A percentile compares a stretch with the other conserved stretches of the same genome.
Conservation (phyloP, 805 yeast genomes). For the Ogataea trehalophila region DNA sequence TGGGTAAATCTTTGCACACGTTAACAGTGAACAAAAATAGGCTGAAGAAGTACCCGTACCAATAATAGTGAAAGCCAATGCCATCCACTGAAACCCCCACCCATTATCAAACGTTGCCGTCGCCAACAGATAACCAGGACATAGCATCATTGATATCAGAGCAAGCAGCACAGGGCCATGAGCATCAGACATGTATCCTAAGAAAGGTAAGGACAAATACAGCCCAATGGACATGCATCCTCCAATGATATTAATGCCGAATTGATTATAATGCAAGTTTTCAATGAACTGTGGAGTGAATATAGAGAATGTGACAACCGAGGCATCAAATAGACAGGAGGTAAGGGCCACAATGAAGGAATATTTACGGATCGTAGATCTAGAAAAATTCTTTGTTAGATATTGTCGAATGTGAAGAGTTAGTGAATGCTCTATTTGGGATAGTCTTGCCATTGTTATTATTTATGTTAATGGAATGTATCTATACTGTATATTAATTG, state of each 20-base stretch:
- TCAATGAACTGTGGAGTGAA: constrained; percentile 66
- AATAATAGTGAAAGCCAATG: constrained; percentile 50
- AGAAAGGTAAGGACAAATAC: constrained; percentile 75
- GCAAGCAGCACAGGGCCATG: constrained; percentile 77
- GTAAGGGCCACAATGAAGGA: constrained; percentile 56
- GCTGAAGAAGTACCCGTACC: constrained; percentile 72
- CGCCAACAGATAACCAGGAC: constrained; percentile 64
- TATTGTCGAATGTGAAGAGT: constrained; percentile 41
- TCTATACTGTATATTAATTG: no score
- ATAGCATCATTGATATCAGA: constrained; percentile 51
- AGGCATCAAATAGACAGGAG: constrained; percentile 75
- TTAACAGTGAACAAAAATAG: constrained; percentile 64
- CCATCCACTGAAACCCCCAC: constrained; percentile 32
- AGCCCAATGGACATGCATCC: constrained; percentile 73
- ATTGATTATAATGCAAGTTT: constrained; percentile 56
- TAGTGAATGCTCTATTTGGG: constrained; percentile 34
- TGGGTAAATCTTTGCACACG: constrained; percentile 86
- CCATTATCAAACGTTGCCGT: constrained; percentile 31
- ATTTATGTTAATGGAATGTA: no score
- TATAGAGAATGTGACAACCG: constrained; percentile 75
- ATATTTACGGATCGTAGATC: constrained; percentile 36
- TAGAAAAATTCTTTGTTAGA: constrained; percentile 39
- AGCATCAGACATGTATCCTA: constrained; percentile 81
- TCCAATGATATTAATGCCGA: constrained; percentile 65
- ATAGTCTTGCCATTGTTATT: constrained; percentile 16